Conservation (phyloP, 768 basidiomycete genomes). For the Leccinum truebloodii region DNA sequence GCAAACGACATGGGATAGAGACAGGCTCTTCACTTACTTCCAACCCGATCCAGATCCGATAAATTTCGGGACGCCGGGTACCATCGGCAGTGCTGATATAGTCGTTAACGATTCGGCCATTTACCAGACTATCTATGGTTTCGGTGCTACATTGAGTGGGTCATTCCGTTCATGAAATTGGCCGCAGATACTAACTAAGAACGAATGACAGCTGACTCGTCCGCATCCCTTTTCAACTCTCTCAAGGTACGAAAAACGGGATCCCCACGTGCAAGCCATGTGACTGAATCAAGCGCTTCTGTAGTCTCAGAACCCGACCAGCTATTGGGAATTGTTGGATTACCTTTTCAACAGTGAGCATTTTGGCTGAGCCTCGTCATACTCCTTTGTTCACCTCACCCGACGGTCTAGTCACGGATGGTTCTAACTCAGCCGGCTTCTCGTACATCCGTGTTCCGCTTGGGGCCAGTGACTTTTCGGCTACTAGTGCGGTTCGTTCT, state of each 20-base stretch:
- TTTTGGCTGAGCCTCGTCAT: not conserved
- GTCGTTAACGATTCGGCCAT: too few species aligned
- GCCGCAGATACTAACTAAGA: too few species aligned
- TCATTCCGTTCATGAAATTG: too few species aligned
- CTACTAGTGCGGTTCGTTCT: constrained; percentile 41
- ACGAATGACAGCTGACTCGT: too few species aligned
- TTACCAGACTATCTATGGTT: too few species aligned
- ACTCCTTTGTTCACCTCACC: not conserved
- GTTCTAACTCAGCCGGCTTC: constrained; percentile 61
- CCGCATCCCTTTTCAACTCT: constrained; percentile 53
- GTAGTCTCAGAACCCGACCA: constrained; percentile 51
- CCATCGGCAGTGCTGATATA: too few species aligned
- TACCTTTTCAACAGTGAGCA: constrained; percentile 52
- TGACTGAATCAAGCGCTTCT: constrained; percentile 3
- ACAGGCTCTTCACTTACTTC: too few species aligned
- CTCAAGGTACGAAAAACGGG: constrained; percentile 51
- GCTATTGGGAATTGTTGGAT: constrained; percentile 59
- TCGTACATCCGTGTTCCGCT: constrained; percentile 70
- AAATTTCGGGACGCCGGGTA: too few species aligned
- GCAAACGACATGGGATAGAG: too few species aligned
- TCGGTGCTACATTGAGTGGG: too few species aligned
- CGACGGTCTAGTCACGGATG: constrained; percentile 49
- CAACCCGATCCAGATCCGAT: too few species aligned
- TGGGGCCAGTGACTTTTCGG: constrained; percentile 75
- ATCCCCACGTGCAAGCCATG: not conserved